Evolutionary conservation across 2,329 filamentous ascomycete genomes (phyloP), one percentile per base, ranked within the genome.

Genomic region (Thermothelomyces thermophilus): DNA sequence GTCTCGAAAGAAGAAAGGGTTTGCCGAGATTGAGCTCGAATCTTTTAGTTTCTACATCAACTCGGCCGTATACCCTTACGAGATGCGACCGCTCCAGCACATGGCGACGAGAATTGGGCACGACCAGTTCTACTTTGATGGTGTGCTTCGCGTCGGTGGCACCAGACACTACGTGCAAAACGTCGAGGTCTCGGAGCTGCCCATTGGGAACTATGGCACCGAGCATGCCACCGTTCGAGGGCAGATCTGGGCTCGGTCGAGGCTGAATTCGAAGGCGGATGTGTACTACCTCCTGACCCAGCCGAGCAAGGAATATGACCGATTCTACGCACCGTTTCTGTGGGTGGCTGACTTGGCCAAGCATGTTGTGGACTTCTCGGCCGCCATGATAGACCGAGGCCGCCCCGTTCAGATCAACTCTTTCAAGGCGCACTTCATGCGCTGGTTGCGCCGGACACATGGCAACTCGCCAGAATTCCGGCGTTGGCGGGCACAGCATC

Each of bases 311-410:
- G 80, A 82, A 33, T 94, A 93, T 59, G 54, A 53, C 10, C 68
- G 79, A 2, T 90, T 83, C 58, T 76, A 83, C 51, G 42, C 66
- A 0, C 73, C 79, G 0, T 91, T 89, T 53, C 52, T 82, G 0
- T 93, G 86, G 86, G 65, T 90, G 1, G 83, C 80, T 0, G 75
- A 84, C 46, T 68, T 93, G 0, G 73, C 77, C 0, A 91, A 90
- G 60, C 81, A 89, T 58, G 75, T 86, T 20, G 72, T 90, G 1
- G 84, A 90, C 54, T 93, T 77, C 56, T 69, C 86, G 41, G 63
- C 66, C 3, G 43, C 62, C 9, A 65, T 70, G 51, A 57, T 63
- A 2, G 56, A 64, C 8, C 53, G 55, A 11, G 42, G 58, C 0
- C 59, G 57, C 0, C 61, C 60, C 1, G 73, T 85, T 1, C 64